phyloP scores from a whole-genome alignment of 352 stramenopile genomes.

The Phytophthora ramorum region DNA sequence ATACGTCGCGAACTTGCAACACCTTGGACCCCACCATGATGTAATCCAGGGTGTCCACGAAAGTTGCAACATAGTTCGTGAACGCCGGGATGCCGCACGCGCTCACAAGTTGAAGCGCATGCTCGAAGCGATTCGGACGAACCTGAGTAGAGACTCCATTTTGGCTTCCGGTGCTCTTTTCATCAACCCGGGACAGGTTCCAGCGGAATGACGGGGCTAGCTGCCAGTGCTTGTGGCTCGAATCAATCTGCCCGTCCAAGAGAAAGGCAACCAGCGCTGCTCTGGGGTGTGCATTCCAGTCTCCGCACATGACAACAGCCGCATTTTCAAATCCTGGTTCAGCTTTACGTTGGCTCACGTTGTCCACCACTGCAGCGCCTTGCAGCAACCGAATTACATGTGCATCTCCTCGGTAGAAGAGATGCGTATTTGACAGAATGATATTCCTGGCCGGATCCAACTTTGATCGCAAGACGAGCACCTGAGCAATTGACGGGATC shows the following conservation, averaged over 20 bases:
- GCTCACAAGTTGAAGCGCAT: slow-evolving; percentile 58
- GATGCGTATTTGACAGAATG: slow-evolving; percentile 75
- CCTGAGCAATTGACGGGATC: slow-evolving; percentile 73
- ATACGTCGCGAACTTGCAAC: slow-evolving; percentile 53
- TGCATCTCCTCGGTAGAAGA: slow-evolving; percentile 79
- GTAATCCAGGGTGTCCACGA: slow-evolving; percentile 78
- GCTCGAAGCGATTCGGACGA: slow-evolving; percentile 36
- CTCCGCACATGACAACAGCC: slow-evolving; percentile 67
- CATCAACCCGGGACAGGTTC: slow-evolving; percentile 28
- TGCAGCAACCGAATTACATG: slow-evolving; percentile 76
- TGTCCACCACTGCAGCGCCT: slow-evolving; percentile 47
- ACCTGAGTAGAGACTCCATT: slow-evolving; percentile 7
- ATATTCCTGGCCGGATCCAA: slow-evolving; percentile 29
- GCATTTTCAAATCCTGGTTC: slow-evolving; percentile 28
- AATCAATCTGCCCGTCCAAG: slow-evolving; percentile 53
- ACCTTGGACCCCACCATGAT: slow-evolving; percentile 54
- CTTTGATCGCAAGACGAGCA: slow-evolving; percentile 54
- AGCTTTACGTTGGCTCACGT: slow-evolving; percentile 38
- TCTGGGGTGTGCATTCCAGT: slow-evolving; percentile 70
- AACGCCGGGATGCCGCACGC: slow-evolving; percentile 72
- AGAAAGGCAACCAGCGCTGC: slow-evolving; percentile 59
- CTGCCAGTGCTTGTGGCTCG: slow-evolving; percentile 61
- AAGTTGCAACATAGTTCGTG: slow-evolving; percentile 72
- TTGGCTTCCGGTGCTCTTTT: slow-evolving; percentile 3
- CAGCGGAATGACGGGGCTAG: slow-evolving; percentile 59